phyloP scores from a whole-genome alignment of 495 filamentous ascomycete species.

The Lentithecium fluviatile region DNA sequence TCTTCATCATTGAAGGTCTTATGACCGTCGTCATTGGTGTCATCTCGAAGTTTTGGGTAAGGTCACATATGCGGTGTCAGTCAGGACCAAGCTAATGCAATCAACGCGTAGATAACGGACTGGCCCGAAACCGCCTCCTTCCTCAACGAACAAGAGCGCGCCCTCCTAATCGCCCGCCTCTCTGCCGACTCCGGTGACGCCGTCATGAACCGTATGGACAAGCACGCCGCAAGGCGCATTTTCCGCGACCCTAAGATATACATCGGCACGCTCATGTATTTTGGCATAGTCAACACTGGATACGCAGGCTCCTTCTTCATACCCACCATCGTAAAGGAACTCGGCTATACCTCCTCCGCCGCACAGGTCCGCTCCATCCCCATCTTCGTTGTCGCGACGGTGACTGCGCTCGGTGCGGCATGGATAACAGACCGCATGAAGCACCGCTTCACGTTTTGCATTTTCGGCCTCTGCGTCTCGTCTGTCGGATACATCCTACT shows the following conservation, averaged over 20 bases:
- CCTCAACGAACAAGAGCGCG: conserved; percentile 42
- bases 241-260: conserved; percentile 42
- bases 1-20: conserved; percentile 53
- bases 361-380: conserved; percentile 43
- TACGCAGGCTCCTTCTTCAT: conserved; percentile 40
- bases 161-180: conserved; percentile 46
- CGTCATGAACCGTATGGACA: conserved; percentile 46
- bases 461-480: conserved; percentile 39
- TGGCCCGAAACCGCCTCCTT: conserved; percentile 48
- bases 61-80: too few species aligned
- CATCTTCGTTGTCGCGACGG: conserved; percentile 42
- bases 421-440: conserved; percentile 38
- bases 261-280: conserved; percentile 36
- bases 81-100: too few species aligned
- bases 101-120: conserved; percentile 39
- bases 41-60: conserved; percentile 39
- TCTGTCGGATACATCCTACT: conserved; percentile 42
- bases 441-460: conserved; percentile 43
- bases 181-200: conserved; percentile 44
- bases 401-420: conserved; percentile 30
- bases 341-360: conserved; percentile 34
- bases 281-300: conserved; percentile 40
- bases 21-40: conserved; percentile 47
- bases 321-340: conserved; percentile 37
- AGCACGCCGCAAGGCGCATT: conserved; percentile 37